Base-by-base conservation (phyloP, 2,329 filamentous ascomycete genomes). In the Cladosporium sp. region DNA sequence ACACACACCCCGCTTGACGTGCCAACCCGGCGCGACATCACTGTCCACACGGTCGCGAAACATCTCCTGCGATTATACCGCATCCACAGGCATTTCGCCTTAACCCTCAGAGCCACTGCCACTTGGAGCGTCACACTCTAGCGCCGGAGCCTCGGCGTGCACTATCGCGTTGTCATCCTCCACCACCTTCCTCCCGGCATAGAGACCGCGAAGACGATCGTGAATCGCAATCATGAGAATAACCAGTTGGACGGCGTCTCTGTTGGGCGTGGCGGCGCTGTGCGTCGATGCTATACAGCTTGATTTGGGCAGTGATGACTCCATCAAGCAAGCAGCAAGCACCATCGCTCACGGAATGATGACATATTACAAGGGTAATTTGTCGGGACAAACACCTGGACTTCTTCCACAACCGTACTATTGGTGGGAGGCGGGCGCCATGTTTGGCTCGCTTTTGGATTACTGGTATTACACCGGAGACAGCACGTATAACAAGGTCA, bases 401-500 rank as follows among this genome's bases (percentile, higher is more conserved):
- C 67, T 78, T 48, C 70, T 90, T 22, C 80, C 82, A 2, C 66
- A 74, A 18, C 48, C 48, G 22, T 85, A 84, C 63, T 87, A 86
- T 72, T 88, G 84, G 84, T 88, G 84, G 84, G 80, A 87, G 63
- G 80, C 80, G 18, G 66, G 65, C 22, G 65, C 60, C 42, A 68
- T 88, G 69, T 85, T 85, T 75, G 81, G 83, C 54, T 79, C 82
- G 1, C 70, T 85, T 57, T 73, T 88, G 33, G 83, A 87, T 65
- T 88, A 88, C 65, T 85, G 82, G 79, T 78, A 83, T 54, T 75
- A 79, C 49, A 86, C 83, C 0, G 82, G 81, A 49, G 84, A 87
- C 64, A 62, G 69, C 3, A 76, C 75, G 45, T 86, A 83, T 69
- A 85, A 86, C 64, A 62, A 75, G 8, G 72, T 79, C 9, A 70